phyloP scores from a whole-genome alignment of 176 grass and related monocot genomes.

The Rhipidocladum racemiflorum region DNA sequence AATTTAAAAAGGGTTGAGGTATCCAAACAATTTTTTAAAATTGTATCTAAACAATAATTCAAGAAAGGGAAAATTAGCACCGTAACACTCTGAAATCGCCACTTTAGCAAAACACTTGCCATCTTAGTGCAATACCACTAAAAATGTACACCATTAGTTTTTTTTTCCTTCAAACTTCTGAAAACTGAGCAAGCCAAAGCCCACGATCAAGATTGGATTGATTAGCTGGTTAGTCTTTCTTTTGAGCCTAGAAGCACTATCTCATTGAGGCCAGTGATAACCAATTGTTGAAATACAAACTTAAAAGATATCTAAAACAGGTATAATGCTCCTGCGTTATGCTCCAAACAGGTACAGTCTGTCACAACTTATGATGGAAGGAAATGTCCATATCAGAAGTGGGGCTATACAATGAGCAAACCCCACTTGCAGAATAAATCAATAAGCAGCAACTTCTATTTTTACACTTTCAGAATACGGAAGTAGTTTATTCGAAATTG shows the following conservation, averaged over 20 bases:
- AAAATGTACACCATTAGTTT: neutral
- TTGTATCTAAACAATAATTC: neutral
- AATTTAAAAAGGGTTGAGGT: neutral
- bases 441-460: neutral
- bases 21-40: constrained; percentile 10
- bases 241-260: neutral
- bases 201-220: neutral
- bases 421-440: neutral
- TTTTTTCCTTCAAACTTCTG: neutral
- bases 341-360: neutral
- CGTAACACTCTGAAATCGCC: neutral
- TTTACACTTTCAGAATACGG: neutral
- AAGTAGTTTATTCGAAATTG: neutral
- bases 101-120: constrained; percentile 7
- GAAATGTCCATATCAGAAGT: constrained; percentile 18
- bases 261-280: too few relatives aligned
- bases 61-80: neutral
- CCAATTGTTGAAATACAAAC: neutral
- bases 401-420: neutral
- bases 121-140: neutral
- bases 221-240: neutral
- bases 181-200: neutral
- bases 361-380: neutral
- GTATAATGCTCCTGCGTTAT: neutral
- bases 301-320: constrained; percentile 3